phyloP scores from a whole-genome alignment of 2,329 filamentous ascomycete species.

The Septoria petroselini region DNA sequence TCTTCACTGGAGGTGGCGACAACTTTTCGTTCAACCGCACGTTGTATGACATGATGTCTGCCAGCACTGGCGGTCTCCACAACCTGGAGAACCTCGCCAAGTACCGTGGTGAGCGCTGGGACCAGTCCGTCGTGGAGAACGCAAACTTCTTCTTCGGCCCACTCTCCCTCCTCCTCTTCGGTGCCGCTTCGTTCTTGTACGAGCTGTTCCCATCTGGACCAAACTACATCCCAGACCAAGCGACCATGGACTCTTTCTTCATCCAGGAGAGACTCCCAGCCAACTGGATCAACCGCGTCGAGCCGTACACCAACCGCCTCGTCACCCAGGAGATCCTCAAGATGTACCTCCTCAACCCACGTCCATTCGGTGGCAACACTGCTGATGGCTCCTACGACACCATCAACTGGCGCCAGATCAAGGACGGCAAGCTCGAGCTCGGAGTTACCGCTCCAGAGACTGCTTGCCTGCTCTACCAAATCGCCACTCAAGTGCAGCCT shows the following conservation, averaged over 20 bases:
- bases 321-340: constrained; percentile 42
- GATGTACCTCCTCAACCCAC: constrained; percentile 41
- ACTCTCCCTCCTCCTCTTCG: constrained; percentile 41
- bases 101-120: constrained; percentile 44
- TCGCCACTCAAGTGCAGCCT: constrained; percentile 41
- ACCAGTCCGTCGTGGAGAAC: constrained; percentile 41
- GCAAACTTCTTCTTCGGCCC: constrained; percentile 46
- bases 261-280: constrained; percentile 45
- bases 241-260: constrained; percentile 42
- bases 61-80: constrained; percentile 38
- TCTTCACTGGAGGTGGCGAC: constrained; percentile 40
- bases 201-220: constrained; percentile 41
- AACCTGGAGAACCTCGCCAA: constrained; percentile 40
- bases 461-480: constrained; percentile 47
- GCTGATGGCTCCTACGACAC: constrained; percentile 13
- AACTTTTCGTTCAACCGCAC: constrained; percentile 44
- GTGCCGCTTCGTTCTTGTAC: constrained; percentile 47
- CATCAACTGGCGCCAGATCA: constrained; percentile 41
- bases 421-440: constrained; percentile 40
- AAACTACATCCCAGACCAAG: constrained; percentile 37
- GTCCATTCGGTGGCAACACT: constrained; percentile 32
- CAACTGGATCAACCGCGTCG: constrained; percentile 40
- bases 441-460: constrained; percentile 32
- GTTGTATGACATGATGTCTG: constrained; percentile 42
- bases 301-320: constrained; percentile 39